These are phyloP conservation scores for Kodamaea suecica DNA, from an alignment of 1,139 yeast species.

Conservation along the genomic window DNA sequence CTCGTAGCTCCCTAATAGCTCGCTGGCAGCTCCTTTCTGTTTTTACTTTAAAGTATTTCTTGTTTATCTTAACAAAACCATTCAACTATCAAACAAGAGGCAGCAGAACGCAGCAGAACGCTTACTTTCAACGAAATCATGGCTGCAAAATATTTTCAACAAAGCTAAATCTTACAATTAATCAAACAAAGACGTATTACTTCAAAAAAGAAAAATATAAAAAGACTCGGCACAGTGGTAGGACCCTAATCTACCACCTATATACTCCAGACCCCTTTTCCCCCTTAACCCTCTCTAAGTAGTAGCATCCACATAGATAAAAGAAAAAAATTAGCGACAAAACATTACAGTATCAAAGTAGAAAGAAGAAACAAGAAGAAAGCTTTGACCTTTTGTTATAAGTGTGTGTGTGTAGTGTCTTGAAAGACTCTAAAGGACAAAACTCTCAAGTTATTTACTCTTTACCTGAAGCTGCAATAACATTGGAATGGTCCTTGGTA, in stretches of 20 bases:
- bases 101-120: no score
- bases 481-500: not conserved
- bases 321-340: not conserved
- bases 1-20: no score
- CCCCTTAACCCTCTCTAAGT: slow-evolving; percentile 6
- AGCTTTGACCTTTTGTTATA: slow-evolving; percentile 4
- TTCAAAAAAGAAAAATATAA: slow-evolving; percentile 1
- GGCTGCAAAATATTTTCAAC: no score
- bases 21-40: no score
- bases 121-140: no score
- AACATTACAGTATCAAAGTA: not conserved
- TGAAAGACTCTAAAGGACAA: not conserved
- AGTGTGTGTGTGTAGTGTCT: slow-evolving; percentile 12
- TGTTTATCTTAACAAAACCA: no score
- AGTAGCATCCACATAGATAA: not conserved
- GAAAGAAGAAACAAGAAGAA: not conserved
- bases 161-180: no score
- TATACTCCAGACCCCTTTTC: slow-evolving; percentile 13
- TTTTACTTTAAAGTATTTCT: no score
- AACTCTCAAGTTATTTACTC: not conserved
- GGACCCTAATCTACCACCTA: slow-evolving; percentile 9
- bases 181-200: slow-evolving; percentile 1
- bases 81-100: no score
- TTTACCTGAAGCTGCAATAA: not conserved
- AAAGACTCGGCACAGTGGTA: slow-evolving; percentile 4